Evolutionary conservation across 441 rosid species (phyloP), one percentile per base, ranked within the genome.

Genomic region (Isatis lusitanica): DNA sequence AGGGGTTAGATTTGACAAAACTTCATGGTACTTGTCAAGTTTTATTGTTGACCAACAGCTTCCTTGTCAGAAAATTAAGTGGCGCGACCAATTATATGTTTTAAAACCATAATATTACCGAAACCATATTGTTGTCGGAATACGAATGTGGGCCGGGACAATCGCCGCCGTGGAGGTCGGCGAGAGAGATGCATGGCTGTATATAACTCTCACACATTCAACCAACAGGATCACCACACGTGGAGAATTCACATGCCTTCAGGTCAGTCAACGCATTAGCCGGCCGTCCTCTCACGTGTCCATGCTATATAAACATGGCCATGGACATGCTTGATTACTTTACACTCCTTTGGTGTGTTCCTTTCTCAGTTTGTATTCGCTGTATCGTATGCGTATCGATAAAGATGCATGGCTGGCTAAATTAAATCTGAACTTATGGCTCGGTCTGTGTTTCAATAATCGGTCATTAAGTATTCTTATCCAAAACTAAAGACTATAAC

Each of bases 111-210:
- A 46, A 31, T 35, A 42, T 38, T 42, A 42, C 47, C 28, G 8
- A 46, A 63, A 39, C 63, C 55, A 63, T 44, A 16, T 47, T 7
- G 46, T 30, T 55, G 63, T 48, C 73, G 58, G 58, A 33, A 51
- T 52, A 17, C 6, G 53, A 52, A 60, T 52, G 31, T 71, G 73
- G 76, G 76, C 59, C 68, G 80, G 74, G 70, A 66, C 53, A 72
- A 51, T 26, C 65, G 39, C 70, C 77, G 80, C 18, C 78, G 77
- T 44, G 26, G 74, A 78, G 55, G 81, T 48, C 60, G 81, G 77
- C 74, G 70, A 66, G 63, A 31, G 50, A 51, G 16, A 76, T n/a
- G n/a, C n/a, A n/a, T 47, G 76, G 69, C 70, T 43, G 52, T 5
- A 59, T 39, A 42, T 9, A 68, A 56, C 24, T 39, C 63, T 62